A percentile compares a stretch with the other conserved stretches of the same genome.
Conservation (phyloP, 2,329 filamentous ascomycete species). For the Hirsutella rhossiliensis region DNA sequence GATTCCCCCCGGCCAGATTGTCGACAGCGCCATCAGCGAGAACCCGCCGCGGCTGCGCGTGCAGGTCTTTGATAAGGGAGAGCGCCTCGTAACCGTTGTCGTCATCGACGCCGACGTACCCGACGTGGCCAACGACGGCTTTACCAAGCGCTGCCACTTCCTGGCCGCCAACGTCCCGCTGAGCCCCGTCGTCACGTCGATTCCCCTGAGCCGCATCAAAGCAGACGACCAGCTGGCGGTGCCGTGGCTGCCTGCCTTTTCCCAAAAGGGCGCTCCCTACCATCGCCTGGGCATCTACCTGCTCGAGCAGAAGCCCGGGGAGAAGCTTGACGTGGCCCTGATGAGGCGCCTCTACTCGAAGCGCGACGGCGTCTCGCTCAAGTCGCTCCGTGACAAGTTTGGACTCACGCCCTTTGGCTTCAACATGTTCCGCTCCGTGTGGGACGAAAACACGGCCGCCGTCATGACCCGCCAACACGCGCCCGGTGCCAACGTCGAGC, state of each 20-base stretch:
- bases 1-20: slow-evolving; percentile 64
- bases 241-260: slow-evolving; percentile 76
- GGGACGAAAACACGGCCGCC: slow-evolving; percentile 77
- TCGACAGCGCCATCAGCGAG: slow-evolving; percentile 65
- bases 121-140: slow-evolving; percentile 60
- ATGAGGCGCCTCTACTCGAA: slow-evolving; percentile 39
- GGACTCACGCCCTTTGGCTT: slow-evolving; percentile 64
- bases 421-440: slow-evolving; percentile 76
- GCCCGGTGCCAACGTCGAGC: slow-evolving; percentile 68
- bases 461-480: slow-evolving; percentile 76
- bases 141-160: slow-evolving; percentile 76
- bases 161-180: slow-evolving; percentile 57
- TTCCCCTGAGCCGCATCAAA: slow-evolving; percentile 54
- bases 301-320: slow-evolving; percentile 60
- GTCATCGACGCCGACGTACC: slow-evolving; percentile 90
- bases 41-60: slow-evolving; percentile 63
- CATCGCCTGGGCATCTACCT: slow-evolving; percentile 79
- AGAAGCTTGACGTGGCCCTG: slow-evolving; percentile 42
- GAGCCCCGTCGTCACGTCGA: slow-evolving; percentile 38
- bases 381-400: slow-evolving; percentile 61
- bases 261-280: slow-evolving; percentile 83
- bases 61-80: slow-evolving; percentile 72
- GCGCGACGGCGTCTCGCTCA: slow-evolving; percentile 62
- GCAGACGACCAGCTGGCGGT: slow-evolving; percentile 54
- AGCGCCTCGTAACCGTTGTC: slow-evolving; percentile 71